Base-by-base conservation (phyloP, 257 asterid genomes). In the Capsicum chinense region DNA sequence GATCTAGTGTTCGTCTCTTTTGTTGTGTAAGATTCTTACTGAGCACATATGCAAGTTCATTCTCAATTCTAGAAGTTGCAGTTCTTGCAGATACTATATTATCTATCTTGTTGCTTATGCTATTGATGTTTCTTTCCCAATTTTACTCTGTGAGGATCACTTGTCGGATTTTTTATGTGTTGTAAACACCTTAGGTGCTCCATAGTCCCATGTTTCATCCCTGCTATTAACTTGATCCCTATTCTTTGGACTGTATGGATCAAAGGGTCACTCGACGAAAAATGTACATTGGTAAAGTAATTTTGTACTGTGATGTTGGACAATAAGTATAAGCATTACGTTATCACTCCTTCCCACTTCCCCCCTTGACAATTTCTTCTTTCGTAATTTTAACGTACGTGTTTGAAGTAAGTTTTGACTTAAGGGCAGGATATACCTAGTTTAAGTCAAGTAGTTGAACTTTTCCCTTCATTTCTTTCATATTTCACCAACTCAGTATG, bases 41-140 rank as follows among this genome's bases (percentile, higher is more conserved):
- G 44, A 63, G 60, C 48, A 42, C 84, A 62, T 37, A 47, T 81
- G 62, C 50, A 47, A 50, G 60, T 67, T 62, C 33, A 50, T 66
- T 33, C 67, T 82, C 50, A 35, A 56, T 63, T 66, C 12, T 66
- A 50, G 47, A 17, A 13, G 50, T 37, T 83, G 39, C 39, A 26
- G 42, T 83, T 70, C 58, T 33, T 12, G 12, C n/a, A 35, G 35
- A 42, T 10, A 68, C 66, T 33, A 15, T 14, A 11, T 6, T 54
- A 63, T 26, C 26, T 63, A 52, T 83, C 54, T 67, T 48, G 4
- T 68, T 54, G 56, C 66, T 11, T 50, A 59, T 63, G 52, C 44
- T 81, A n/a, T 80, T 57, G 13, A 44, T 26, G 81, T 76, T 54
- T 76, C 63, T 9, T 52, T 76, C 64, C 48, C 35, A 33, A 76